Conservation (phyloP, 768 basidiomycete species). For the Mycena filopes region DNA sequence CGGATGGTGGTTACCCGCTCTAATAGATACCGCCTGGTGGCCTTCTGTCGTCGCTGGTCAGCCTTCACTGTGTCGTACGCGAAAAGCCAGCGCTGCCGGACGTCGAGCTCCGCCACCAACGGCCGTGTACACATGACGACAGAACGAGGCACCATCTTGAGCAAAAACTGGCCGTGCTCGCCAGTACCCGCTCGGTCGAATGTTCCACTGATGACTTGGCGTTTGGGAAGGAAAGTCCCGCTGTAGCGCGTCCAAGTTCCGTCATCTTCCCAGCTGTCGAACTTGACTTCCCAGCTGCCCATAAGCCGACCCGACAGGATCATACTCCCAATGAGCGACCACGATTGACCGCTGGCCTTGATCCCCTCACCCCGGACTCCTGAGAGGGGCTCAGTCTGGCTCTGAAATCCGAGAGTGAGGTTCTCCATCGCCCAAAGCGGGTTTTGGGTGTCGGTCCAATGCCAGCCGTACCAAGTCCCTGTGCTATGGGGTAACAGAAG, state of each 20-base stretch:
- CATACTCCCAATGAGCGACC: too few relatives aligned
- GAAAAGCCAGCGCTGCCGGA: conserved; percentile 7
- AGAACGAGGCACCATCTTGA: conserved; percentile 20
- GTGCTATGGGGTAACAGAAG: conserved; percentile 15
- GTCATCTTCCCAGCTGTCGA: not conserved
- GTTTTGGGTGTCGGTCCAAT: conserved; percentile 19
- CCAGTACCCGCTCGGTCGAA: not conserved
- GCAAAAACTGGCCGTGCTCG: conserved; percentile 6
- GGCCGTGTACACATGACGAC: conserved; percentile 22
- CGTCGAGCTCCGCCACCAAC: not conserved
- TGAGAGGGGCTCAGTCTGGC: not conserved
- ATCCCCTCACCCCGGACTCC: not conserved
- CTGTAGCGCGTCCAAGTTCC: conserved; percentile 1
- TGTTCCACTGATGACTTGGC: conserved; percentile 5
- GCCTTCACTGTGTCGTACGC: not conserved
- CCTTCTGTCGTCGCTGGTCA: conserved; percentile 8
- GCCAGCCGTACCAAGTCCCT: conserved; percentile 23
- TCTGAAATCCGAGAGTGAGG: conserved; percentile 13
- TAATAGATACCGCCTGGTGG: not conserved
- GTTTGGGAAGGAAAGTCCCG: conserved; percentile 1
- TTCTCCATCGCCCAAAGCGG: not conserved
- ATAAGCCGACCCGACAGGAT: not conserved
- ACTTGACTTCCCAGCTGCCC: not conserved
- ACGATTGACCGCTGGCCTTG: not conserved
- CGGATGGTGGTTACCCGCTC: conserved; percentile 9